A percentile compares a stretch with the other conserved stretches of the same genome.
These are phyloP conservation scores for Phytophthora tentaculata DNA, from an alignment of 352 stramenopile species.

Conservation along the genomic window DNA sequence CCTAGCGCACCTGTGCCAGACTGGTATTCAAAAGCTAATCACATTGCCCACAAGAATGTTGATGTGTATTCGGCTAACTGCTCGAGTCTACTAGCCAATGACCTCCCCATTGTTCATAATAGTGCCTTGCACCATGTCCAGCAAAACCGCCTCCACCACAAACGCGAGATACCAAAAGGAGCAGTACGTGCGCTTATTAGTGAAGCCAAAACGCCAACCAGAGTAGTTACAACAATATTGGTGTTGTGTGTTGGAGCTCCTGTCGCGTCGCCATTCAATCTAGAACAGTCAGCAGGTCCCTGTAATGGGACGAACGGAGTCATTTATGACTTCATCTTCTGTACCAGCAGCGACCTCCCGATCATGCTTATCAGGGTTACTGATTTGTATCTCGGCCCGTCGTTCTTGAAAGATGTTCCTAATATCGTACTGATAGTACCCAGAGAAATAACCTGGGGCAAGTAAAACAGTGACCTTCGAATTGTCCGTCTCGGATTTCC, in stretches of 20 bases:
- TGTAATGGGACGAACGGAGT: too few relatives aligned
- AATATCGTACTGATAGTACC: neutral
- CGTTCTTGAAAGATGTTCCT: neutral
- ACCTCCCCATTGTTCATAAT: neutral
- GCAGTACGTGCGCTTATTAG: neutral
- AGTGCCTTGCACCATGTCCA: neutral
- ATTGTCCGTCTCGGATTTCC: slow-evolving; percentile 4
- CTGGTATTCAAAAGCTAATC: neutral
- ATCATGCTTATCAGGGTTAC: neutral
- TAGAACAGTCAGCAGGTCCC: too few relatives aligned
- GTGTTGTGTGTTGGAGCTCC: neutral
- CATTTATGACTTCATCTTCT: too few relatives aligned
- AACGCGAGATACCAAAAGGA: neutral
- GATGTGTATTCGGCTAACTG: neutral
- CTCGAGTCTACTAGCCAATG: neutral
- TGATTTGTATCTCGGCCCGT: neutral
- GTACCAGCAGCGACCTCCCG: neutral
- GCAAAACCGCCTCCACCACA: neutral
- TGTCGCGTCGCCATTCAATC: neutral
- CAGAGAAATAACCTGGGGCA: neutral
- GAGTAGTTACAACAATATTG: neutral
- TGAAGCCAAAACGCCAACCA: neutral
- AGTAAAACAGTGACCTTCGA: neutral
- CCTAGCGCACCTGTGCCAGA: neutral
- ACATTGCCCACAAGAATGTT: too few relatives aligned